phyloP scores from a whole-genome alignment of 2,329 filamentous ascomycete species.

The Pestalotiopsis fici region DNA sequence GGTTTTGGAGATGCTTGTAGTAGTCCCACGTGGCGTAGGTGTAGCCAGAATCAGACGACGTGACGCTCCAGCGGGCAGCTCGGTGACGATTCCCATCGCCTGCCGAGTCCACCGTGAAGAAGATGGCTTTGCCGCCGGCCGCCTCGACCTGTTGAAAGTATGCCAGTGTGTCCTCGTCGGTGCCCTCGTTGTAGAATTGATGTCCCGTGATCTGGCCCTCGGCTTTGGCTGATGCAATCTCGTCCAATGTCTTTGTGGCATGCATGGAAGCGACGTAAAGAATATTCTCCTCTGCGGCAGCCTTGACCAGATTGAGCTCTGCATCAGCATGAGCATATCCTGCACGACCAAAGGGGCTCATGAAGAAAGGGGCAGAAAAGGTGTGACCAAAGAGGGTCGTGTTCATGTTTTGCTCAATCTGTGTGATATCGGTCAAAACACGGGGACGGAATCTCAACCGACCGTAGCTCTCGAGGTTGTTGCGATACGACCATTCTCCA shows the following conservation, averaged over 20 bases:
- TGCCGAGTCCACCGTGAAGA: constrained; percentile 20
- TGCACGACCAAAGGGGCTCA: constrained; percentile 48
- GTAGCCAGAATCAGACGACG: constrained; percentile 1
- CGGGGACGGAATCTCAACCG: constrained; percentile 49
- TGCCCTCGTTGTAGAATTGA: constrained; percentile 29
- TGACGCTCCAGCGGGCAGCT: constrained; percentile 9
- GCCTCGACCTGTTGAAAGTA: constrained; percentile 13
- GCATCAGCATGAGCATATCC: constrained; percentile 45
- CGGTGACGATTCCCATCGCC: constrained; percentile 13
- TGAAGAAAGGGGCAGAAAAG: constrained; percentile 56
- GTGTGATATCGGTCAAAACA: constrained; percentile 50
- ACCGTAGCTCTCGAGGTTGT: constrained; percentile 56
- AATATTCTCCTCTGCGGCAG: constrained; percentile 46
- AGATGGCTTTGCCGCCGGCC: constrained; percentile 16
- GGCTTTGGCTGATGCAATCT: constrained; percentile 36
- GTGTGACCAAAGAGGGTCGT: constrained; percentile 56
- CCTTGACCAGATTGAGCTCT: constrained; percentile 51
- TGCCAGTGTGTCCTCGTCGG: constrained; percentile 11
- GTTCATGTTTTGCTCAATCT: constrained; percentile 40
- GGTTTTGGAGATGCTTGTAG: constrained; percentile 21
- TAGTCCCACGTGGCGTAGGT: constrained; percentile 22
- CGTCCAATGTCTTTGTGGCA: constrained; percentile 33
- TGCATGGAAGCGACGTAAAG: constrained; percentile 47
- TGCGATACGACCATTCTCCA: constrained; percentile 57
- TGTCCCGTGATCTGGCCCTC: constrained; percentile 12